Evolutionary conservation across 306 rosid genomes (phyloP).

Genomic region (Prunus campanulata): DNA sequence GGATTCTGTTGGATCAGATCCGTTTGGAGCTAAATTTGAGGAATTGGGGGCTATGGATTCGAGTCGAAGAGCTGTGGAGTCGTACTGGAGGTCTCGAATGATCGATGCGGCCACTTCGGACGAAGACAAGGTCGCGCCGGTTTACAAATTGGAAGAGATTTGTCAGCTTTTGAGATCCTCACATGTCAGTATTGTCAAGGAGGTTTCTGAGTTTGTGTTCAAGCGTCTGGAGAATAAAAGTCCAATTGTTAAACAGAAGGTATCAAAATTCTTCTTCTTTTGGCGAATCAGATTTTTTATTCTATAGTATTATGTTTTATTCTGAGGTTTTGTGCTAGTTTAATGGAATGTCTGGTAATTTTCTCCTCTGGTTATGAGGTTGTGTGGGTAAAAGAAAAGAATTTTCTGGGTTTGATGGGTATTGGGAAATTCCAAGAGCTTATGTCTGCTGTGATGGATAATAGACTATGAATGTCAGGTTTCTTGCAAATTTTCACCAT

Average conservation of each 20-base stretch:
- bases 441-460: neutral
- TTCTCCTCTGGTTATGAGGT: neutral
- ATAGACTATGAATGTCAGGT: neutral
- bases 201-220: conserved; percentile 73
- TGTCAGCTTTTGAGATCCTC: conserved; percentile 84
- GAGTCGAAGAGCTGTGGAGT: conserved; percentile 97
- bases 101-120: conserved; percentile 86
- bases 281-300: neutral
- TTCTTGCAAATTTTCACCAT: neutral
- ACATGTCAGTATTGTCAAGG: conserved; percentile 86
- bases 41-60: conserved; percentile 65
- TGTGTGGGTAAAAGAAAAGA: neutral
- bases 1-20: conserved; percentile 19
- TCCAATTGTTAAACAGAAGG: conserved; percentile 96
- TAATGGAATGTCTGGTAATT: neutral
- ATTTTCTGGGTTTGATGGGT: neutral
- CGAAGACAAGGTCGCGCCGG: conserved; percentile 92
- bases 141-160: conserved; percentile 85
- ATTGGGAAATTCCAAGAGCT: neutral
- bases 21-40: conserved; percentile 8
- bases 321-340: neutral
- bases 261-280: conserved; percentile 18
- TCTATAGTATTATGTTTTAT: neutral
- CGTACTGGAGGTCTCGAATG: conserved; percentile 89
- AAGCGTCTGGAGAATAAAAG: conserved; percentile 90